Percentiles rank a stretch among this genome's conserved stretches.
Conservation (phyloP, 306 rosid genomes). For the Medicago ruthenica region DNA sequence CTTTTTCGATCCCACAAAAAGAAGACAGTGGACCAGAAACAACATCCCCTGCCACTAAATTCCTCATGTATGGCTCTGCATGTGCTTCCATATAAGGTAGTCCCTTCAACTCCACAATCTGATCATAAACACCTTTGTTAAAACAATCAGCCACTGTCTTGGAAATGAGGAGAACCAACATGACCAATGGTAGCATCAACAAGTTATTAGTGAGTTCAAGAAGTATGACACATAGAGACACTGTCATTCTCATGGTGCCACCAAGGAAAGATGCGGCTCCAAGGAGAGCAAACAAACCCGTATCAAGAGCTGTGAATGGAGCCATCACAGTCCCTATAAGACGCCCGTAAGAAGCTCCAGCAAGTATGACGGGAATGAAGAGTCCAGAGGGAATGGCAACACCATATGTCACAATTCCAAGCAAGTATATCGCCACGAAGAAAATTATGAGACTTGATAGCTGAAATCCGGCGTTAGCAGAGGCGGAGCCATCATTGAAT, state of each 20-base stretch:
- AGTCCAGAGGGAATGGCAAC: conserved; percentile 91
- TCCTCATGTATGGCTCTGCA: conserved; percentile 80
- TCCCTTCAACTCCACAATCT: conserved; percentile 72
- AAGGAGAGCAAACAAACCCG: conserved; percentile 69
- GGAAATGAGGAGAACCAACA: conserved; percentile 78
- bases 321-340: conserved; percentile 65
- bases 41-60: conserved; percentile 70
- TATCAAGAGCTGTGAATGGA: conserved; percentile 59
- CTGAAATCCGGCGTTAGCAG: conserved; percentile 48
- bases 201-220: conserved; percentile 85
- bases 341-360: conserved; percentile 87
- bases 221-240: conserved; percentile 78
- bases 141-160: conserved; percentile 77
- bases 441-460: conserved; percentile 66
- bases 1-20: conserved; percentile 76
- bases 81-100: conserved; percentile 80
- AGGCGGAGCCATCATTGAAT: conserved; percentile 48
- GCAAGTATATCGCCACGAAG: conserved; percentile 61
- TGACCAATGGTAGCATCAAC: conserved; percentile 73
- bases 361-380: conserved; percentile 87
- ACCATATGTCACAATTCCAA: conserved; percentile 83
- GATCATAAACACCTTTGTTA: conserved; percentile 83
- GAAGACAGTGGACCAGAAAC: conserved; percentile 73
- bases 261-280: conserved; percentile 92
- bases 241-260: conserved; percentile 96